These are phyloP conservation scores for Syncephalastrum contaminatum DNA, from an alignment of 371 early-diverging fungal genomes.

Conservation along the genomic window DNA sequence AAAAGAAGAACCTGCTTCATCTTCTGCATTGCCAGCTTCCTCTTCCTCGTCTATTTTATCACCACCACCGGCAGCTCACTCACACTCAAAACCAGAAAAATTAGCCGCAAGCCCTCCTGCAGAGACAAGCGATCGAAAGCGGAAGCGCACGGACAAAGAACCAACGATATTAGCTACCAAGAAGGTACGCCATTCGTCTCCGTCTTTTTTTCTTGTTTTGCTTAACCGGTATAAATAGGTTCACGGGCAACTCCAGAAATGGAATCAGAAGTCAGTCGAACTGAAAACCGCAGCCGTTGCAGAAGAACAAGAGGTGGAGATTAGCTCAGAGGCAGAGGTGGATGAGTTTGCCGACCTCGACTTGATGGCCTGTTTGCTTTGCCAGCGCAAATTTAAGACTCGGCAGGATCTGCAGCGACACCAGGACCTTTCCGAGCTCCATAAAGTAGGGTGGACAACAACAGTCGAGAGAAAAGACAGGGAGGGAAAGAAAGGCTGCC, in stretches of 20 bases:
- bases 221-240: slow-evolving; percentile 29
- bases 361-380: slow-evolving; percentile 60
- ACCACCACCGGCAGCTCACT: slow-evolving; percentile 1
- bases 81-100: neutral
- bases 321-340: slow-evolving; percentile 17
- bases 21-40: neutral
- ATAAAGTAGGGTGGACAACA: slow-evolving; percentile 49
- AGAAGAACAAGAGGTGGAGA: slow-evolving; percentile 7
- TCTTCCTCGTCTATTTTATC: neutral
- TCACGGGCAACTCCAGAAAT: slow-evolving; percentile 51
- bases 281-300: slow-evolving; percentile 21
- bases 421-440: slow-evolving; percentile 61
- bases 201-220: neutral
- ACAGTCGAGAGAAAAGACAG: slow-evolving; percentile 1
- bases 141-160: slow-evolving; percentile 36
- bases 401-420: slow-evolving; percentile 58
- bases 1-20: neutral
- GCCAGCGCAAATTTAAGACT: slow-evolving; percentile 68
- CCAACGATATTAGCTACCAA: slow-evolving; percentile 27
- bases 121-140: slow-evolving; percentile 30
- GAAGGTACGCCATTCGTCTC: slow-evolving; percentile 21
- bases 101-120: neutral
- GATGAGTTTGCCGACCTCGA: slow-evolving; percentile 46
- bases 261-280: slow-evolving; percentile 50
- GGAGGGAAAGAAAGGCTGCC: neutral